A percentile compares a stretch with the other conserved stretches of the same genome.
phyloP scores from a whole-genome alignment of 805 yeast species.

The Starmerella potacharoeniae region DNA sequence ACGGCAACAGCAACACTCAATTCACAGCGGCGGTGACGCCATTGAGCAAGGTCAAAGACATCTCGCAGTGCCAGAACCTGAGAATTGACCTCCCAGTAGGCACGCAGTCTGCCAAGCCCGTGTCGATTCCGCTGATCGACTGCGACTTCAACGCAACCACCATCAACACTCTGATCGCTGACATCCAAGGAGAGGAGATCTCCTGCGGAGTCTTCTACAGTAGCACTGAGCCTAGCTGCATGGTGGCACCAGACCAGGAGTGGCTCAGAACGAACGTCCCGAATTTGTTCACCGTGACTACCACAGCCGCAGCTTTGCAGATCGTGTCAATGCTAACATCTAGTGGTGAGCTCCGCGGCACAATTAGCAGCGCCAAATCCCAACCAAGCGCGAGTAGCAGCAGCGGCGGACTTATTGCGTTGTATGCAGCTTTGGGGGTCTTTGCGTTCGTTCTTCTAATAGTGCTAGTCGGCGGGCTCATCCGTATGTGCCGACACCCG shows the following conservation, averaged over 20 bases:
- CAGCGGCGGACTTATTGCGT: neutral
- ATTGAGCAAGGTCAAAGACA: neutral
- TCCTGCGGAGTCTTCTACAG: conserved; percentile 12
- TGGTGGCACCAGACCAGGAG: neutral
- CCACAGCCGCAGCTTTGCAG: neutral
- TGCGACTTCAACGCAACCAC: conserved; percentile 5
- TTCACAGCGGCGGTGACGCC: neutral
- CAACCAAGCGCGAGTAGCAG: neutral
- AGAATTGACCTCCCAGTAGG: neutral
- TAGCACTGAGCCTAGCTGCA: conserved; percentile 2
- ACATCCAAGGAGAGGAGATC: neutral
- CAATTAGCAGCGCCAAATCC: neutral
- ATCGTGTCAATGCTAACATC: neutral
- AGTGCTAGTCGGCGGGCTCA: neutral
- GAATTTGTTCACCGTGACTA: conserved; percentile 11
- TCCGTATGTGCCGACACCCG: neutral
- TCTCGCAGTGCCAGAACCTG: neutral
- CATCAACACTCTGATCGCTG: neutral
- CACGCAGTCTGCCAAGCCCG: neutral
- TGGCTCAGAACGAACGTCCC: conserved; percentile 4
- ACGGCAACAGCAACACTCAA: neutral
- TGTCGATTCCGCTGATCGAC: conserved; percentile 3
- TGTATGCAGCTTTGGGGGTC: neutral
- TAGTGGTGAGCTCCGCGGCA: neutral
- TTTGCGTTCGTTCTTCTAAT: neutral